Conservation (phyloP, 208 protist species). For the Hexamita inflata region DNA sequence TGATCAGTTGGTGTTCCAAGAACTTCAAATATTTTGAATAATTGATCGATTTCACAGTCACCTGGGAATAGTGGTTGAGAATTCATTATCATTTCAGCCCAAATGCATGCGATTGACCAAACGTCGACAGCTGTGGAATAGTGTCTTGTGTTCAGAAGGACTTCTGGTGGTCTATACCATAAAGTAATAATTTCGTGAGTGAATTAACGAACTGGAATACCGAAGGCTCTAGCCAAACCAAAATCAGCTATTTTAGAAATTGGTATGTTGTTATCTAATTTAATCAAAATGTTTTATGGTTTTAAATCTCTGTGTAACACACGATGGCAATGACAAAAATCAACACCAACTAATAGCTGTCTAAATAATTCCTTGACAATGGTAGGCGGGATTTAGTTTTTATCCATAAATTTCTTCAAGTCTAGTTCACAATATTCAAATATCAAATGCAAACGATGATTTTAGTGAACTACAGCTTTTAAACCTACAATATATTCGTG, state of each 20-base stretch:
- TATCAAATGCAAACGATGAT: constrained; percentile 54
- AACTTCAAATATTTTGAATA: constrained; percentile 45
- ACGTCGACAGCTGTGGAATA: constrained; percentile 95
- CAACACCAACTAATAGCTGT: constrained; percentile 66
- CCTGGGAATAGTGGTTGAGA: constrained; percentile 36
- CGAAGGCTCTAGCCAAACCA: constrained; percentile 39
- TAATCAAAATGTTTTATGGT: constrained; percentile 74
- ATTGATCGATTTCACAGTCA: constrained; percentile 43
- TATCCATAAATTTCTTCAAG: constrained; percentile 57
- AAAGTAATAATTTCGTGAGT: constrained; percentile 66
- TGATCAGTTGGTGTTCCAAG: constrained; percentile 38
- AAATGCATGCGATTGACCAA: constrained; percentile 96
- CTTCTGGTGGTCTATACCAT: constrained; percentile 98
- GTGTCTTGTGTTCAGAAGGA: constrained; percentile 83
- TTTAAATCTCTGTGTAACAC: constrained; percentile 80
- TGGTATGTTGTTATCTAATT: constrained; percentile 18
- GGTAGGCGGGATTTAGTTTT: neutral
- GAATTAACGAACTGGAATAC: constrained; percentile 40
- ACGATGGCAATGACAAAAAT: constrained; percentile 71
- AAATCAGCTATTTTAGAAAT: constrained; percentile 34
- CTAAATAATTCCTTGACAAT: constrained; percentile 45
- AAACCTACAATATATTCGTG: constrained; percentile 72
- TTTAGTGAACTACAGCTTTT: constrained; percentile 56
- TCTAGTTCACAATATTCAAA: constrained; percentile 63
- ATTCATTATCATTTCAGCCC: constrained; percentile 75